phyloP scores from a whole-genome alignment of 352 stramenopile genomes.

The Globisporangium rhizosaccharum region DNA sequence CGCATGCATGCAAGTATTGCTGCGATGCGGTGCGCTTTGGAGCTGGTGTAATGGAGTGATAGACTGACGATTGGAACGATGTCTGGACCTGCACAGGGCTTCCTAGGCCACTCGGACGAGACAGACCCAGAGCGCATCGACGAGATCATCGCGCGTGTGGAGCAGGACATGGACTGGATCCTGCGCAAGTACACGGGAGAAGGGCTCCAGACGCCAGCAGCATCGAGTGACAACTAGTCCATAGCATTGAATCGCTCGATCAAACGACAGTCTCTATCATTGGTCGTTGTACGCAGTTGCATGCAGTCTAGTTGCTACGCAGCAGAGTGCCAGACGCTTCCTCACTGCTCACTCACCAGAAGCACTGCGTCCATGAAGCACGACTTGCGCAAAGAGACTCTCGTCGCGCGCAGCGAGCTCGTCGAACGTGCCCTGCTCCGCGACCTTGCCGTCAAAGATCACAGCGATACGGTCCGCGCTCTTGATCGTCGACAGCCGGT shows the following conservation, averaged over 20 bases:
- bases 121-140: conserved; percentile 28
- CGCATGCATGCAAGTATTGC: not conserved
- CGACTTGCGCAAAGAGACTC: conserved; percentile 73
- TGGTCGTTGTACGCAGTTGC: no score
- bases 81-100: conserved; percentile 19
- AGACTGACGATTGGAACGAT: not conserved
- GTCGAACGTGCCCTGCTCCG: conserved; percentile 70
- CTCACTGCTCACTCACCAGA: not conserved
- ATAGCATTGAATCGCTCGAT: no score
- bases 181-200: conserved; percentile 31
- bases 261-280: no score
- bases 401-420: conserved; percentile 52
- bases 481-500: conserved; percentile 93
- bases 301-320: no score
- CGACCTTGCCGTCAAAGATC: conserved; percentile 34
- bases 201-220: not conserved
- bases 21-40: no score
- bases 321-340: no score
- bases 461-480: conserved; percentile 6
- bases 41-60: no score
- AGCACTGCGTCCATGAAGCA: conserved; percentile 59
- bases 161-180: conserved; percentile 48
- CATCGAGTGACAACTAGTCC: no score
- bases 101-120: conserved; percentile 27
- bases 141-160: conserved; percentile 23